phyloP scores from a whole-genome alignment of 1,139 yeast genomes.

The Blastobotrys persicus region DNA sequence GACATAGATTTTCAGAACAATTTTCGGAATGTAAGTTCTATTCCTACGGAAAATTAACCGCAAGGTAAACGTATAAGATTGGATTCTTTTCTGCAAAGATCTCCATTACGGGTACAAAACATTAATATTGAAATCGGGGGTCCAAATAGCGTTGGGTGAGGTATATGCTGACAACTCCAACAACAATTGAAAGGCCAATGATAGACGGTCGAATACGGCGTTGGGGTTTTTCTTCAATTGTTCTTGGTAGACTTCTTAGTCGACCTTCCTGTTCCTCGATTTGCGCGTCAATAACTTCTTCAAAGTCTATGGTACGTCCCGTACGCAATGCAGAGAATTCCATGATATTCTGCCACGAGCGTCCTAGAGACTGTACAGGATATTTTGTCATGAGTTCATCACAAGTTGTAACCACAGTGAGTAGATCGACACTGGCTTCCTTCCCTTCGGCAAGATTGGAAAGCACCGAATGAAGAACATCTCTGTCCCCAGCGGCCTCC shows the following conservation, averaged over 20 bases:
- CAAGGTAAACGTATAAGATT: too few relatives aligned
- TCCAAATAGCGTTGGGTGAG: slow-evolving; percentile 1
- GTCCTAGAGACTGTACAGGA: slow-evolving; percentile 24
- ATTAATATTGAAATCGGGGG: neutral
- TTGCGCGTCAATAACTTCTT: slow-evolving; percentile 1
- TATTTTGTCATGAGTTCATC: slow-evolving; percentile 22
- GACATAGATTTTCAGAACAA: too few relatives aligned
- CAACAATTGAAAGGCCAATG: slow-evolving; percentile 1
- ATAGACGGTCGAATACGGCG: neutral
- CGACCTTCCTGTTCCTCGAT: slow-evolving; percentile 8
- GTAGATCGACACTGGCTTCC: slow-evolving; percentile 18
- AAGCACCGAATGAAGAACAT: slow-evolving; percentile 34
- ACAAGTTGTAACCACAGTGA: slow-evolving; percentile 20
- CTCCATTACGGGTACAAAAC: too few relatives aligned
- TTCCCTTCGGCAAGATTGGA: slow-evolving; percentile 27
- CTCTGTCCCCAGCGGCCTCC: slow-evolving; percentile 29
- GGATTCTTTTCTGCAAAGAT: neutral
- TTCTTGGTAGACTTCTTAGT: neutral
- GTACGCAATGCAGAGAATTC: slow-evolving; percentile 29
- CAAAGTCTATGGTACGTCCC: neutral
- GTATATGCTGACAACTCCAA: neutral
- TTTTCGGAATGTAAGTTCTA: too few relatives aligned
- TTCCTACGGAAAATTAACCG: too few relatives aligned
- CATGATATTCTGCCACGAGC: slow-evolving; percentile 28
- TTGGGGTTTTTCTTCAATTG: neutral